Evolutionary conservation across 2,329 filamentous ascomycete genomes (phyloP), one percentile per base, ranked within the genome.

Genomic region (Talaromyces funiculosus): DNA sequence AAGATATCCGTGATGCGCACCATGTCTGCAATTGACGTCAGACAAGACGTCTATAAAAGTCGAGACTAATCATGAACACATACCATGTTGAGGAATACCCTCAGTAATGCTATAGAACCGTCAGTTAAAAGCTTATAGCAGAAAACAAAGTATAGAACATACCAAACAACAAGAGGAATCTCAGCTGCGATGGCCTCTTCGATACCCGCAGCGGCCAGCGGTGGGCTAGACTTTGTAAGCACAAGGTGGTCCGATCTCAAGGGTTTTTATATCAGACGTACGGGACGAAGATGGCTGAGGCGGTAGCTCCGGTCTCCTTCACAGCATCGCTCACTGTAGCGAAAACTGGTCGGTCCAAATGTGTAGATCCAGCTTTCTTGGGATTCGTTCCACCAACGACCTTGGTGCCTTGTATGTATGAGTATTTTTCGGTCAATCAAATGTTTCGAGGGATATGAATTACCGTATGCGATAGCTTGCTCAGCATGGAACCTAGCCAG

Each of bases 391-490:
- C 94, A 77, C 94, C 94, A 68, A 99, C 92, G 68, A 99, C 91
- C 77, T 96, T 93, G 71, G 94, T 99, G 77, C 93, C 91, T 95
- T 71, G 64, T 57, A 37, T 57, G 58, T 64, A 67, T 77, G 59
- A 74, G 67, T 63, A 22, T n/a, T 8, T 53, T 20, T 38, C 18
- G n/a, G 35, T 22, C 35, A 12, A 37, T 35, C 26, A 54, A 3
- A 0, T 8, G 24, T 31, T 40, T n/a, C 20, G 16, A n/a, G 49
- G 20, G 49, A 47, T 45, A 18, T 64, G 57, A 63, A 69, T 75
- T 90, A 95, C 91, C 94, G 80, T 99, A 99, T 78, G 96, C 94
- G 79, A 99, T 97, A 68, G 94, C 94, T 82, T 97, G 92, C 77
- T 91, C 85, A 67, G 94, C 94, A 79, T 99, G 94, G 84, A 99